Conservation (phyloP, 176 grass and related monocot species). For the Thalia dealbata region DNA sequence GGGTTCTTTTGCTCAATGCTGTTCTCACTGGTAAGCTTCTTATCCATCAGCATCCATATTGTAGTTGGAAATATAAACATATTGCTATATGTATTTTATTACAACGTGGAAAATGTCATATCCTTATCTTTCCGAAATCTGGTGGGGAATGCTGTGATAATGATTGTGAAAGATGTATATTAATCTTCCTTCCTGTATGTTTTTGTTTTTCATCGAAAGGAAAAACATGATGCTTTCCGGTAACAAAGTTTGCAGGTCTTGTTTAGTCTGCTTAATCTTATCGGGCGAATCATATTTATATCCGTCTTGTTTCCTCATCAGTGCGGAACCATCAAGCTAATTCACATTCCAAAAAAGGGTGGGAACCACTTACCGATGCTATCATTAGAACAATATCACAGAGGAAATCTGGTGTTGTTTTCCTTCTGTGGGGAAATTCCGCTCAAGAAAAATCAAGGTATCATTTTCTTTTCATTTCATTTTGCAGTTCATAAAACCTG, state of each 20-base stretch:
- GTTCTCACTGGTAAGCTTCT: conserved; percentile 70
- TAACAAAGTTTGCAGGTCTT: background rate
- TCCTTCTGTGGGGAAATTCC: conserved; percentile 98
- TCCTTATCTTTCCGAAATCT: background rate
- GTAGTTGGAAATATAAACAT: background rate
- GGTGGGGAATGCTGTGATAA: too few species aligned
- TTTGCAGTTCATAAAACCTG: background rate
- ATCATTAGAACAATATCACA: conserved; percentile 81
- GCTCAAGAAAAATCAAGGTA: conserved; percentile 81
- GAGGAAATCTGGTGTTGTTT: conserved; percentile 74
- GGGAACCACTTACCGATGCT: conserved; percentile 91
- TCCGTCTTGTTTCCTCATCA: conserved; percentile 10
- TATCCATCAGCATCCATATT: background rate
- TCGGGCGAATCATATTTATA: background rate
- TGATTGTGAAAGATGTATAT: too few species aligned
- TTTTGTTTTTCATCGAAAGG: too few species aligned
- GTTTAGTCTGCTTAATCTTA: background rate
- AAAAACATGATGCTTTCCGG: background rate
- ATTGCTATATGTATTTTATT: background rate
- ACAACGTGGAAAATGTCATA: background rate
- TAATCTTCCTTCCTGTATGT: too few species aligned
- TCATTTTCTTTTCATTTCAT: conserved; percentile 18
- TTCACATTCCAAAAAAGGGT: conserved; percentile 95
- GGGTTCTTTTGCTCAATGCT: conserved; percentile 94
- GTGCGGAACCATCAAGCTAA: conserved; percentile 84